Evolutionary conservation across 2,329 filamentous ascomycete genomes (phyloP), one percentile per base, ranked within the genome.

Genomic region (Metarhizium brunneum): DNA sequence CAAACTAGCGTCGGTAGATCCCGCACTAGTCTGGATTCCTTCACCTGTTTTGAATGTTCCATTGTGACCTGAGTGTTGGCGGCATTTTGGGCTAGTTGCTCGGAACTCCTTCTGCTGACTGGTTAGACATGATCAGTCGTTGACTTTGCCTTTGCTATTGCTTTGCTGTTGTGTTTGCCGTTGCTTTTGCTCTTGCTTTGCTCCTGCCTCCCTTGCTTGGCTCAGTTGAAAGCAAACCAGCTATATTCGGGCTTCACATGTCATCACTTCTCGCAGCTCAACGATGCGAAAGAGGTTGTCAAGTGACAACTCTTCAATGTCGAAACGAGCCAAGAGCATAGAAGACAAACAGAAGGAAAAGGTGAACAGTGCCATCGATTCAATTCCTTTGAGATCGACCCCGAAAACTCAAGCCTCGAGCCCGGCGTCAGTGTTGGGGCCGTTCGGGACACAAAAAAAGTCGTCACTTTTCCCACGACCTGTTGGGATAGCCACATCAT

Each of bases 231-330:
- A 36, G 35, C 35, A 10, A 36, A 36, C 40, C 13, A 43, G 40
- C n/a, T 2, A 6, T 16, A n/a, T 43, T 35, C 25, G 47, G 7
- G 14, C 13, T 10, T 35, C 11, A 20, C 18, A 45, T 14, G 36
- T 13, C 11, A 20, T 42, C 20, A 35, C 35, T 35, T 30, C 16
- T 45, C 10, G 30, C 40, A 1, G 25, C 7, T 20, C 40, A 50
- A 54, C 18, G 58, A 61, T 52, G 57, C 62, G 32, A 51, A 47
- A 43, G 45, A 58, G 48, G 43, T 14, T 35, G 42, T 47, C 40
- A 43, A 43, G 40, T 25, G 47, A 47, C 52, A 53, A 29, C 40
- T 14, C 47, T 50, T 2, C 40, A 50, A 8, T 47, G 52, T 20
- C 30, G 50, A 56, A 56, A 36, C 11, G 60, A 54, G 32, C 50